phyloP scores from a whole-genome alignment of 2,329 filamentous ascomycete genomes.

The Penicillium sp. region DNA sequence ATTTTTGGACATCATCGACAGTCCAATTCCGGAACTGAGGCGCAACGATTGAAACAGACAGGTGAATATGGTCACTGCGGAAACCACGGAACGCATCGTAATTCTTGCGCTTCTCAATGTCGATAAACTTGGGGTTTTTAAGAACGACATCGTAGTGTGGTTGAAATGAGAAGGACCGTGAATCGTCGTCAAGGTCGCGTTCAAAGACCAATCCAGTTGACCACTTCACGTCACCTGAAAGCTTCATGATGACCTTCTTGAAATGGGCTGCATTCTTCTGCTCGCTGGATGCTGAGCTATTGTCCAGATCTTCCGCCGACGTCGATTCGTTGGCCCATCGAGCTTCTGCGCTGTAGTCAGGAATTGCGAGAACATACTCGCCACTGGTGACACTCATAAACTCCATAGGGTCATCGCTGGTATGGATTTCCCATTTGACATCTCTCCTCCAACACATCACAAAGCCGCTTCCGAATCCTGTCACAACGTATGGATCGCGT shows the following conservation, averaged over 20 bases:
- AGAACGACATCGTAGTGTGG: conserved; percentile 90
- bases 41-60: conserved; percentile 87
- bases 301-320: conserved; percentile 53
- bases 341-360: conserved; percentile 87
- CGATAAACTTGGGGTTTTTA: conserved; percentile 73
- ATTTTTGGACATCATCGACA: conserved; percentile 69
- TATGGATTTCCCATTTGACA: conserved; percentile 81
- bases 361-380: conserved; percentile 90
- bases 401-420: conserved; percentile 80
- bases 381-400: conserved; percentile 97
- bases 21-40: conserved; percentile 86
- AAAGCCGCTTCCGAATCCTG: conserved; percentile 88
- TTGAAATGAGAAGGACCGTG: conserved; percentile 80
- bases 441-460: conserved; percentile 98
- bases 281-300: conserved; percentile 61
- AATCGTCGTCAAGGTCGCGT: conserved; percentile 68
- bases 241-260: conserved; percentile 98
- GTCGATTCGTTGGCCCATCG: conserved; percentile 57
- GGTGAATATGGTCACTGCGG: conserved; percentile 91
- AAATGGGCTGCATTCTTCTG: conserved; percentile 75
- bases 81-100: conserved; percentile 98
- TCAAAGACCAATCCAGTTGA: conserved; percentile 90
- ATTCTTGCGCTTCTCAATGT: conserved; percentile 51
- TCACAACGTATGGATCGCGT: conserved; percentile 89
- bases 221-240: conserved; percentile 95